Percentiles rank a stretch among this genome's conserved stretches.
Conservation (phyloP, 257 asterid genomes). For the Solanum dulcamara region DNA sequence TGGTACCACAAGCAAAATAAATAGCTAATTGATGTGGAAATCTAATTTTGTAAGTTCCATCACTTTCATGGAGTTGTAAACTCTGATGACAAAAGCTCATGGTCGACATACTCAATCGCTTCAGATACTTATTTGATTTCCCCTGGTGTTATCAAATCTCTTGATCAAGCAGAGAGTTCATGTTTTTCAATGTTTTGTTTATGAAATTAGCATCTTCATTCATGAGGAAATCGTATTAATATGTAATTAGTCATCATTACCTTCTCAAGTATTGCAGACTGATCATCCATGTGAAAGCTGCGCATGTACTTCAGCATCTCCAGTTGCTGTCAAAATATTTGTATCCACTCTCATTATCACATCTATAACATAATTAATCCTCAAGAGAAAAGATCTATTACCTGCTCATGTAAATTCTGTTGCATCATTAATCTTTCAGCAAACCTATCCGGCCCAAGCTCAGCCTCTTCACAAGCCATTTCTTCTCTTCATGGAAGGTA, state of each 20-base stretch:
- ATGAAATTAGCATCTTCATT: neutral
- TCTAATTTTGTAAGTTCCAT: neutral
- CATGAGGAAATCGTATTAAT: neutral
- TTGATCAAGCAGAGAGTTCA: neutral
- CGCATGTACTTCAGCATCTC: slow-evolving; percentile 87
- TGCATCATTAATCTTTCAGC: slow-evolving; percentile 51
- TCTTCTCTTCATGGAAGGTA: slow-evolving; percentile 57
- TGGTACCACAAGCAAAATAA: neutral
- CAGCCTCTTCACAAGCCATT: slow-evolving; percentile 88
- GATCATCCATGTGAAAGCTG: slow-evolving; percentile 58
- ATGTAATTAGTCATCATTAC: slow-evolving; percentile 9
- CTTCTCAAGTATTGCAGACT: slow-evolving; percentile 76
- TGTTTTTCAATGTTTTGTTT: neutral
- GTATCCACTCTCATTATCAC: neutral
- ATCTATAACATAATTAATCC: neutral
- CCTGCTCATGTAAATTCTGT: slow-evolving; percentile 58
- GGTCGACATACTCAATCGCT: neutral
- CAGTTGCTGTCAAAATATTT: slow-evolving; percentile 43
- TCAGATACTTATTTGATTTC: neutral
- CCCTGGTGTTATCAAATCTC: neutral
- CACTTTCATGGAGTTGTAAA: neutral
- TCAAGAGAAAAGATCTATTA: slow-evolving; percentile 1
- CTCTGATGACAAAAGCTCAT: neutral
- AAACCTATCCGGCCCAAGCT: slow-evolving; percentile 67
- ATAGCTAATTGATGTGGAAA: neutral